Base-by-base conservation (phyloP, 23 red algal genomes). In the Agarophyton chilense region DNA sequence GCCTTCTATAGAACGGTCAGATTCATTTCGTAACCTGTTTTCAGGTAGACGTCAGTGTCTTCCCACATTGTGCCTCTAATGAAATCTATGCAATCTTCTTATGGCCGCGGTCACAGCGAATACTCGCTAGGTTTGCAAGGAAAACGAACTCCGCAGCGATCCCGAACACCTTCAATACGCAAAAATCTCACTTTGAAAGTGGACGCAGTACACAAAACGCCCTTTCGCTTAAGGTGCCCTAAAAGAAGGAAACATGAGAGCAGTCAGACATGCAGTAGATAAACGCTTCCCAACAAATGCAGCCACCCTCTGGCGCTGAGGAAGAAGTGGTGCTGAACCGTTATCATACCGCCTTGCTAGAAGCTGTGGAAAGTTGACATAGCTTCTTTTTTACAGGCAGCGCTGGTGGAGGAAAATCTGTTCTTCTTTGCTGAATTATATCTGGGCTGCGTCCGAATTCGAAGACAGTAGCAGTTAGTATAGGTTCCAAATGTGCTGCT, bases 351-450 rank as follows among this genome's bases (percentile, higher is more conserved):
- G 88, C 44, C 6, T 77, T 77, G 44, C 29, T 92, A 50, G 26
- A 54, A 26, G 77, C 79, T 13, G 88, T 77, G 1, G 19, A 46
- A 58, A 16, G 32, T 0, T 77, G 88, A 40, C 29, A 82, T 17
- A 75, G 64, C 63, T 92, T 92, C 56, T 83, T 92, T 52, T 50
- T 92, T n/a, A 92, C 88, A 2, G 88, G 88, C 36, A 83, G 79
- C 60, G 88, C 88, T 26, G 88, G 88, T 11, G 79, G 56, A 1
- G 88, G 88, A 21, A 92, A 92, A 62, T 82, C 76, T n/a, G 72
- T 77, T 53, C 66, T 83, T 39, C 77, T 92, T 43, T 41, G 67
- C 22, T 49, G 45, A 25, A 83, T 92, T 39, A 81, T 92, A 73
- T 22, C 40, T 41, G 35, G 39, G 13, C 36, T 92, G 25, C 76